A percentile compares a stretch with the other conserved stretches of the same genome.
Evolutionary conservation across 805 yeast species (phyloP).

Genomic region (Yarrowia sp.): DNA sequence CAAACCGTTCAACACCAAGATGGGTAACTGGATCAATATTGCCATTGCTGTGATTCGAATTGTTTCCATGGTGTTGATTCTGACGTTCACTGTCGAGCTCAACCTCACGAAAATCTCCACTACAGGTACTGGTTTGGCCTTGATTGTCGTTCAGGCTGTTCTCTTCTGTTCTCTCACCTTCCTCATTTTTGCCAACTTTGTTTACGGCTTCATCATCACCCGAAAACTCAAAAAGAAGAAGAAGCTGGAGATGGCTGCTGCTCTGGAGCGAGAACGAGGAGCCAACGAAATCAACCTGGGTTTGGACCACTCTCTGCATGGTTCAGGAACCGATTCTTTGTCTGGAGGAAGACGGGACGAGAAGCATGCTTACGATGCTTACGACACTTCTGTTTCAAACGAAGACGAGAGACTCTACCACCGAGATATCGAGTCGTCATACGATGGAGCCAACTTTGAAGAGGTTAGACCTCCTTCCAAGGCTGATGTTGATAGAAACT

Average conservation of each 20-base stretch:
- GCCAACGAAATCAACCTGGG: slow-evolving; percentile 7
- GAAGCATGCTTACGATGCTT: neutral
- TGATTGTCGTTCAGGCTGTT: slow-evolving; percentile 37
- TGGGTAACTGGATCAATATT: slow-evolving; percentile 37
- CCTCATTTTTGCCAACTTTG: slow-evolving; percentile 31
- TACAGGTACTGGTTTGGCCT: slow-evolving; percentile 38
- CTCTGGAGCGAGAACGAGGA: slow-evolving; percentile 16
- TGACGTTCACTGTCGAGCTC: slow-evolving; percentile 38
- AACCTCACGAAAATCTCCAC: slow-evolving; percentile 33
- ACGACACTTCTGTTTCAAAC: neutral
- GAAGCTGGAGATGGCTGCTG: slow-evolving; percentile 7
- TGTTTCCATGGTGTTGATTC: slow-evolving; percentile 35
- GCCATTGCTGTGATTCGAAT: slow-evolving; percentile 37
- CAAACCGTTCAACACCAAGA: slow-evolving; percentile 37
- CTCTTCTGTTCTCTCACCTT: slow-evolving; percentile 35
- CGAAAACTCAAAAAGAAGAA: slow-evolving; percentile 19
- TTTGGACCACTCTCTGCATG: slow-evolving; percentile 1
- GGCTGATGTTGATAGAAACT: neutral
- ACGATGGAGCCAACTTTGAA: slow-evolving; percentile 4
- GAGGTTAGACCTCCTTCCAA: neutral
- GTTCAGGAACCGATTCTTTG: neutral
- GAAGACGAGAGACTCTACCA: slow-evolving; percentile 11
- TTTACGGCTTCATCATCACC: slow-evolving; percentile 17
- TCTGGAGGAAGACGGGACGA: neutral
- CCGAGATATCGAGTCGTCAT: slow-evolving; percentile 8